These are phyloP conservation scores for Knufia petricola DNA, from an alignment of 2,329 filamentous ascomycete species.

Conservation along the genomic window DNA sequence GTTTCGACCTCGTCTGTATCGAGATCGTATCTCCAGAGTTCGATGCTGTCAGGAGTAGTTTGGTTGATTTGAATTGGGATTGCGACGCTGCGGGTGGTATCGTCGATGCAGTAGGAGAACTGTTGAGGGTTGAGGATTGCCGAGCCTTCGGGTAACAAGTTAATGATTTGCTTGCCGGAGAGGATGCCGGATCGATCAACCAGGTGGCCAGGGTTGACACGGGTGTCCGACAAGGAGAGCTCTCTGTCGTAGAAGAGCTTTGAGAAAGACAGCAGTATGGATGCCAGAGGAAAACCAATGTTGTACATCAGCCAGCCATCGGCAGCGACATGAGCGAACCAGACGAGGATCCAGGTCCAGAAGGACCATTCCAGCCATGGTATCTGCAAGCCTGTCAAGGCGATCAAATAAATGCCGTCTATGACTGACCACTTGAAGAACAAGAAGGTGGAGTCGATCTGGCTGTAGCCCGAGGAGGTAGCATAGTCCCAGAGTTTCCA, in stretches of 20 bases:
- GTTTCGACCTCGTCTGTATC: slow-evolving; percentile 71
- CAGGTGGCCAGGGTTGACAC: slow-evolving; percentile 78
- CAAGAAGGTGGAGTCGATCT: slow-evolving; percentile 75
- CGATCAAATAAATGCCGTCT: slow-evolving; percentile 79
- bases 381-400: slow-evolving; percentile 76
- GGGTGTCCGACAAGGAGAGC: slow-evolving; percentile 83
- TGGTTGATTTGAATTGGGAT: slow-evolving; percentile 91
- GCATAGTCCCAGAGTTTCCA: slow-evolving; percentile 70
- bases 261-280: slow-evolving; percentile 61
- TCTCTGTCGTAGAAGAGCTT: slow-evolving; percentile 89
- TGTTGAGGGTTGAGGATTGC: slow-evolving; percentile 77
- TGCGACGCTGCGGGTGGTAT: slow-evolving; percentile 48
- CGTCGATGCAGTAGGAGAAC: slow-evolving; percentile 70
- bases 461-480: slow-evolving; percentile 1
- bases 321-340: slow-evolving; percentile 59
- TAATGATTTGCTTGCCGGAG: slow-evolving; percentile 91
- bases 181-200: slow-evolving; percentile 90
- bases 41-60: slow-evolving; percentile 77
- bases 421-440: slow-evolving; percentile 91
- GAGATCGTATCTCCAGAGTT: slow-evolving; percentile 78
- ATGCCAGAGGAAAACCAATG: slow-evolving; percentile 65
- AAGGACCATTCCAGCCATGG: slow-evolving; percentile 93
- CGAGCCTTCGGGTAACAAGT: slow-evolving; percentile 93
- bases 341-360: slow-evolving; percentile 59
- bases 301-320: slow-evolving; percentile 91